phyloP scores from a whole-genome alignment of 441 rosid genomes.

The Arabidopsis lyrata region DNA sequence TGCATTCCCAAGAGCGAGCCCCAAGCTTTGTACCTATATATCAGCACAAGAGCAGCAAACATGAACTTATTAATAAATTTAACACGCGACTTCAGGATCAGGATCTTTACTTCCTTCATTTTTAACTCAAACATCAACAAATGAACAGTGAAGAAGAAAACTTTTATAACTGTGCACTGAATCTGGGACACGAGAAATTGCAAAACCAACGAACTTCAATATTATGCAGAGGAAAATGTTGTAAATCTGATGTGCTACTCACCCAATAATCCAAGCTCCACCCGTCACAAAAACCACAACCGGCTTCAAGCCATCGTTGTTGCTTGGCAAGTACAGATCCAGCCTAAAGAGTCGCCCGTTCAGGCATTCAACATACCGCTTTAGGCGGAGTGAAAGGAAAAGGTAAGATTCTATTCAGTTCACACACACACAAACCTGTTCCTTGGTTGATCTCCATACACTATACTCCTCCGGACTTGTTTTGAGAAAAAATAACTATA shows the following conservation, averaged over 20 bases:
- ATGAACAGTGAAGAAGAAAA: not conserved
- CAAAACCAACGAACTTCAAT: not conserved
- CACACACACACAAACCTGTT: conserved; percentile 65
- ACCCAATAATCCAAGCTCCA: conserved; percentile 99
- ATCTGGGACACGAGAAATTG: conserved; percentile 1
- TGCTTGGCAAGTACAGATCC: conserved; percentile 82
- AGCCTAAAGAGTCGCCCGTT: conserved; percentile 55
- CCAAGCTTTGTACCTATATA: conserved; percentile 95
- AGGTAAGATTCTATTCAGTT: conserved; percentile 22
- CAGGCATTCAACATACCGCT: conserved; percentile 2
- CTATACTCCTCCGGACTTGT: conserved; percentile 77
- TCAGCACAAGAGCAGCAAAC: conserved; percentile 15
- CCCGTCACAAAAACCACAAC: conserved; percentile 97
- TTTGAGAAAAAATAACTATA: conserved; percentile 82
- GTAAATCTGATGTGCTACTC: conserved; percentile 46
- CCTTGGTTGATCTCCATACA: conserved; percentile 95
- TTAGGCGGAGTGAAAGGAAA: conserved; percentile 10
- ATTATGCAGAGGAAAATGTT: conserved; percentile 18
- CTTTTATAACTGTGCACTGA: not conserved
- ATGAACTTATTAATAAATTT: not conserved
- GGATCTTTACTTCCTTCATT: not conserved
- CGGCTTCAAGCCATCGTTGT: conserved; percentile 69
- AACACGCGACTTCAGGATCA: not conserved
- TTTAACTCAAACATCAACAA: not conserved
- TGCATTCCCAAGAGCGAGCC: conserved; percentile 93